Evolutionary conservation across 23 red algal species (phyloP).

Genomic region (Porphyridium purpureum): DNA sequence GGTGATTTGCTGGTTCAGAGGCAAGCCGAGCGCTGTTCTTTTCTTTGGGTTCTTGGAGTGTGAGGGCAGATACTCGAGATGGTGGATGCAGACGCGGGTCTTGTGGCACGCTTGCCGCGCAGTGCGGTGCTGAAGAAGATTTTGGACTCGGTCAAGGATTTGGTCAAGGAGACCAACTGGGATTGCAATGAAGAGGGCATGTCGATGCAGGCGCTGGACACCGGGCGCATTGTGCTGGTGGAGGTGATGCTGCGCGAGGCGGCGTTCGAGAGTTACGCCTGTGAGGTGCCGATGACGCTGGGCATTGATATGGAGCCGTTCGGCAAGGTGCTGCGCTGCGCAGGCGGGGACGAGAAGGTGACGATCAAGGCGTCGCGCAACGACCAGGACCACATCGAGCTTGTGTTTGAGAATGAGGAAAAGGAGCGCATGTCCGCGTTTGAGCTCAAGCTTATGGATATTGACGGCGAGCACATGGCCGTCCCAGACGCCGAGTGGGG

Average conservation of each 20-base stretch:
- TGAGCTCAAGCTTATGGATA: constrained; percentile 95
- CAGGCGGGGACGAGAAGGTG: constrained; percentile 69
- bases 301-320: constrained; percentile 75
- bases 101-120: constrained; percentile 66
- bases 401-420: constrained; percentile 68
- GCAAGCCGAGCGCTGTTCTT: too few species aligned
- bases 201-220: constrained; percentile 71
- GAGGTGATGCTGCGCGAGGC: constrained; percentile 61
- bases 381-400: constrained; percentile 53
- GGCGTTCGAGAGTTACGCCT: constrained; percentile 77
- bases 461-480: constrained; percentile 75
- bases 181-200: constrained; percentile 79
- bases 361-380: constrained; percentile 64
- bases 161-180: constrained; percentile 81
- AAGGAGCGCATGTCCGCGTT: constrained; percentile 80
- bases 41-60: too few species aligned
- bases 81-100: too few species aligned
- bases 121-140: constrained; percentile 62
- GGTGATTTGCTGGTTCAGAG: too few species aligned
- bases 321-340: constrained; percentile 81
- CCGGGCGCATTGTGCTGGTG: constrained; percentile 64
- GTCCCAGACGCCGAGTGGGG: constrained; percentile 61
- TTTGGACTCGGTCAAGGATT: constrained; percentile 82
- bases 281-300: constrained; percentile 54
- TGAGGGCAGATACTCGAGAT: too few species aligned